phyloP scores from a whole-genome alignment of 192 early-diverging fungal species.

The Haplosporangium gracile region DNA sequence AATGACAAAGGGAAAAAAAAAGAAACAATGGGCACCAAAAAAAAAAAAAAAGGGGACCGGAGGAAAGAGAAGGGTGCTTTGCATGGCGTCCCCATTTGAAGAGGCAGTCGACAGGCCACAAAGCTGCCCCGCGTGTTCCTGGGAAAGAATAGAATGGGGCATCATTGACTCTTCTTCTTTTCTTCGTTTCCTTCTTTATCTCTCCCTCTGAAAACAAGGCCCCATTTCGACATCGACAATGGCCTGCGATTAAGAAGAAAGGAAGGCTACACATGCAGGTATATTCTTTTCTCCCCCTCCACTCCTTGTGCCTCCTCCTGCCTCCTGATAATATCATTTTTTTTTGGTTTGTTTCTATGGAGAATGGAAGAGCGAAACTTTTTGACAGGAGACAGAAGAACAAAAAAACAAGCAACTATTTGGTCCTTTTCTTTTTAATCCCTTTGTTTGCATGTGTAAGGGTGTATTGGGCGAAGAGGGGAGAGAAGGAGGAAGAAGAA shows the following conservation, averaged over 20 bases:
- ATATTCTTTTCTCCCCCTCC: not conserved
- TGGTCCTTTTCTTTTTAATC: not conserved
- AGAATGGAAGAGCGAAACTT: not conserved
- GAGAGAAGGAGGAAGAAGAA: not conserved
- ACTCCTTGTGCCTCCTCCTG: not conserved
- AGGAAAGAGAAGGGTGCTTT: constrained; percentile 10
- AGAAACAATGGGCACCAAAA: not conserved
- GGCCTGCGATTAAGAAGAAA: not conserved
- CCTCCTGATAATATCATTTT: not conserved
- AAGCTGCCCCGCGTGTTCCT: constrained; percentile 9
- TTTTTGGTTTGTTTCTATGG: not conserved
- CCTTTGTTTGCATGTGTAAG: constrained; percentile 12
- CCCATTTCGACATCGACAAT: not conserved
- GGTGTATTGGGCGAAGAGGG: constrained; percentile 7
- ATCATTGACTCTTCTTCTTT: not conserved
- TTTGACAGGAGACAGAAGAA: constrained; percentile 14
- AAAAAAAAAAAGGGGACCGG: constrained; percentile 1
- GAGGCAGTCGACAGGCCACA: not conserved
- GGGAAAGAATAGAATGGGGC: constrained; percentile 44
- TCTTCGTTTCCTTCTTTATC: not conserved
- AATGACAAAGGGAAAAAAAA: not conserved
- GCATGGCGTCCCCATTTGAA: not conserved
- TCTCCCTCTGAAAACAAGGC: not conserved
- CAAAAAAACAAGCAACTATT: constrained; percentile 7
- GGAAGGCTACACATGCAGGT: constrained; percentile 12